These are phyloP conservation scores for Scenedesmus sp. DNA, from an alignment of 163 green algal species.

Conservation along the genomic window DNA sequence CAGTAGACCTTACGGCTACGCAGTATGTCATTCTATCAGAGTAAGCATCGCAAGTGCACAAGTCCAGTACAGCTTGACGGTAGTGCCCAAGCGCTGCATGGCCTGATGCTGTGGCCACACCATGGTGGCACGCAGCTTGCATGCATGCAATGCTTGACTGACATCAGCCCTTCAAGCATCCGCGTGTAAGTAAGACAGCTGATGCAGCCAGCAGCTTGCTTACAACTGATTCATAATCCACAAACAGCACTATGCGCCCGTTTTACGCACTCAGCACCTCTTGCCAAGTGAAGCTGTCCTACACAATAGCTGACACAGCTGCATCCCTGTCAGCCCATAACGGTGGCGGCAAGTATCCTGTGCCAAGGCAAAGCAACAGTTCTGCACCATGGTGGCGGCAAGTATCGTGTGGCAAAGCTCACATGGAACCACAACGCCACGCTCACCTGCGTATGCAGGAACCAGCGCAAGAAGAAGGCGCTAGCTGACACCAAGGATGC, in stretches of 20 bases:
- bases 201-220: too few species aligned
- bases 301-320: too few species aligned
- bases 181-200: too few species aligned
- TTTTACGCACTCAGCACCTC: too few species aligned
- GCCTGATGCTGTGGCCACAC: neutral
- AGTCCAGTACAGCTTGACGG: neutral
- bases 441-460: constrained; percentile 58
- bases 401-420: neutral
- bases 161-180: neutral
- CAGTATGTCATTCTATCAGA: constrained; percentile 85
- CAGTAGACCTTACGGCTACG: constrained; percentile 72
- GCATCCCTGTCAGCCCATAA: neutral
- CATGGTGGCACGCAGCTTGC: neutral
- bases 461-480: constrained; percentile 83
- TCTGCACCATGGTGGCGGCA: neutral
- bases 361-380: neutral
- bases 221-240: too few species aligned
- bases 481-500: constrained; percentile 74
- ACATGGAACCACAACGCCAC: neutral
- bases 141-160: neutral
- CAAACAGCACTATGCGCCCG: too few species aligned
- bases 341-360: too few species aligned
- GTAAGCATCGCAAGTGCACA: constrained; percentile 48
- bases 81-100: neutral
- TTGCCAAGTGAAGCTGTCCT: too few species aligned